Evolutionary conservation across 768 basidiomycete genomes (phyloP).

Genomic region (Tricholomella constricta): DNA sequence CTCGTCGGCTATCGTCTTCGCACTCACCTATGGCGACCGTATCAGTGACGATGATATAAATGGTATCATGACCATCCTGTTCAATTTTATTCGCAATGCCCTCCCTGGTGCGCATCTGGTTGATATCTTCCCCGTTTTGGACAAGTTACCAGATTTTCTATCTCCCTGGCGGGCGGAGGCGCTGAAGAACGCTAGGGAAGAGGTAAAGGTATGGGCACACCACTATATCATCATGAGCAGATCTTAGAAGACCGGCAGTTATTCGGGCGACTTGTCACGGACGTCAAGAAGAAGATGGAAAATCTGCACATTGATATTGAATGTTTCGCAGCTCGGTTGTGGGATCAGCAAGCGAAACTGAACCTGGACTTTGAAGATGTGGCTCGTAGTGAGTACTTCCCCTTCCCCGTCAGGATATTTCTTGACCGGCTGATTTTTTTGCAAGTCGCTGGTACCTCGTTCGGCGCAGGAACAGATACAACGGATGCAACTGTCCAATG

Average conservation of each 20-base stretch:
- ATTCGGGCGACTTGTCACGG: conserved; percentile 20
- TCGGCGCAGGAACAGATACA: conserved; percentile 6
- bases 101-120: conserved; percentile 18
- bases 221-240: no score
- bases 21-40: background rate
- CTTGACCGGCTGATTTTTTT: no score
- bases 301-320: conserved; percentile 12
- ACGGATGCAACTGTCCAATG: conserved; percentile 2
- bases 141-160: conserved; percentile 10
- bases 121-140: conserved; percentile 15
- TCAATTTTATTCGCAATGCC: conserved; percentile 24
- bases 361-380: conserved; percentile 2
- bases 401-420: background rate
- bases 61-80: conserved; percentile 20
- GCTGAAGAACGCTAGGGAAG: conserved; percentile 8
- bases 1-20: conserved; percentile 2
- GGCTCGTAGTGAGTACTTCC: background rate
- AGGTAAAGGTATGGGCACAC: conserved; percentile 10
- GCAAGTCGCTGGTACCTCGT: conserved; percentile 11
- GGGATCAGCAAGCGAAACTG: conserved; percentile 12
- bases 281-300: conserved; percentile 23
- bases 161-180: conserved; percentile 15
- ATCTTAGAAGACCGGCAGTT: conserved; percentile 13
- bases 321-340: conserved; percentile 15
- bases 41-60: conserved; percentile 18